These are phyloP conservation scores for Podaxis mareebaensis DNA, from an alignment of 768 basidiomycete genomes.

Conservation along the genomic window DNA sequence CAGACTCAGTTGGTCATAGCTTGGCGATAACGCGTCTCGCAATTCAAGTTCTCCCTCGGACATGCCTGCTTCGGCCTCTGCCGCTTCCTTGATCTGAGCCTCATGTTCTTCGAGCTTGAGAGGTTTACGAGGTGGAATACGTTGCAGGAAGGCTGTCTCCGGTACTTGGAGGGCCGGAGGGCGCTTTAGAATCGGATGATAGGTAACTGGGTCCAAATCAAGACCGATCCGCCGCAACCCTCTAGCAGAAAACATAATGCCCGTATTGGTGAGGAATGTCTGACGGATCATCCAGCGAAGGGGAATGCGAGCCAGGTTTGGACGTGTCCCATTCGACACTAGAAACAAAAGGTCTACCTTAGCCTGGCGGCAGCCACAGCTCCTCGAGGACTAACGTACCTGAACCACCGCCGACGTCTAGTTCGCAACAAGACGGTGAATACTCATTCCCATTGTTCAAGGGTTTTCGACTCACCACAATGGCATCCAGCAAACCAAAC, in stretches of 20 bases:
- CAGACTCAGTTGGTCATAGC: constrained; percentile 59
- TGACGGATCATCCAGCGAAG: constrained; percentile 74
- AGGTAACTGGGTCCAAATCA: constrained; percentile 35
- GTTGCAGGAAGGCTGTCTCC: constrained; percentile 20
- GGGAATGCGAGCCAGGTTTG: constrained; percentile 50
- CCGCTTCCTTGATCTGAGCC: neutral
- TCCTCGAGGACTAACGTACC: constrained; percentile 20
- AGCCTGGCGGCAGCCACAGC: neutral
- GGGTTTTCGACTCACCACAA: constrained; percentile 33
- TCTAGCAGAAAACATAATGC: constrained; percentile 57
- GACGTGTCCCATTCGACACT: constrained; percentile 39
- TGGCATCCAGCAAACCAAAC: constrained; percentile 44
- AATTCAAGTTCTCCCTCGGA: constrained; percentile 66
- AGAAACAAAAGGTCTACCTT: neutral
- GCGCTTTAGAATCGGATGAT: constrained; percentile 37
- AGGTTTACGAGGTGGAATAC: constrained; percentile 16
- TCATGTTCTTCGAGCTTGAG: constrained; percentile 54
- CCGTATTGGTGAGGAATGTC: constrained; percentile 54
- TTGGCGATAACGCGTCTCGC: constrained; percentile 53
- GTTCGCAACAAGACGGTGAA: neutral
- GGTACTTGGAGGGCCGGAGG: constrained; percentile 29
- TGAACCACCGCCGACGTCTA: constrained; percentile 62
- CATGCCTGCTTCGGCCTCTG: constrained; percentile 39
- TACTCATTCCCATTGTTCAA: neutral
- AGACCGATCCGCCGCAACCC: constrained; percentile 40